These are phyloP conservation scores for Russula ochroleuca DNA, from an alignment of 768 basidiomycete genomes.

Conservation along the genomic window DNA sequence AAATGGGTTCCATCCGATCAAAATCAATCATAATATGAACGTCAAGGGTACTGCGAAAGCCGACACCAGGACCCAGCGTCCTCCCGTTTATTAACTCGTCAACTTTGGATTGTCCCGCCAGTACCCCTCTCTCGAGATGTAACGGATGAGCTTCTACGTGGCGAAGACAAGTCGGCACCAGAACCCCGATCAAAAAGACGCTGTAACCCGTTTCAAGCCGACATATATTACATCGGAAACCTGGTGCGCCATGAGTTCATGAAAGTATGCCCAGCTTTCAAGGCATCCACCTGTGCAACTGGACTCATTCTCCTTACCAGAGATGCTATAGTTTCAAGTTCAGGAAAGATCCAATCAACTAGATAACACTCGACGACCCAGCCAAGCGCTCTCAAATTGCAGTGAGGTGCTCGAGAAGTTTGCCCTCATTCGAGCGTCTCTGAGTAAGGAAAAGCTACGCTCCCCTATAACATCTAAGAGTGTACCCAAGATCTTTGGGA, in stretches of 20 bases:
- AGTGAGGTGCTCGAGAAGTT: slow-evolving; percentile 14
- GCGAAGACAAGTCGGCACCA: slow-evolving; percentile 42
- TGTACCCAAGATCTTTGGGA: background rate
- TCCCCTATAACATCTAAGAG: slow-evolving; percentile 7
- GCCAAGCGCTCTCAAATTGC: slow-evolving; percentile 30
- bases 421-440: slow-evolving; percentile 1
- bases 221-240: slow-evolving; percentile 39
- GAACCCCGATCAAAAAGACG: slow-evolving; percentile 31
- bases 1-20: slow-evolving; percentile 32
- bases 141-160: slow-evolving; percentile 34
- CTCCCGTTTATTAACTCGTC: slow-evolving; percentile 31
- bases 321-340: slow-evolving; percentile 29
- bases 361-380: slow-evolving; percentile 33
- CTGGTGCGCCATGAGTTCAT: slow-evolving; percentile 33
- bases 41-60: slow-evolving; percentile 28
- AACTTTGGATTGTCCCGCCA: slow-evolving; percentile 33
- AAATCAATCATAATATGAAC: slow-evolving; percentile 26
- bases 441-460: slow-evolving; percentile 14
- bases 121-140: slow-evolving; percentile 32
- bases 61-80: slow-evolving; percentile 29
- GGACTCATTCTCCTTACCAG: slow-evolving; percentile 17
- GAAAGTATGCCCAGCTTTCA: slow-evolving; percentile 26
- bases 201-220: slow-evolving; percentile 36
- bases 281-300: background rate
- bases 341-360: slow-evolving; percentile 29